Percentiles rank a stretch among this genome's conserved stretches.
These are phyloP conservation scores for Pseudogymnoascus destructans DNA, from an alignment of 2,329 filamentous ascomycete genomes.

Conservation along the genomic window DNA sequence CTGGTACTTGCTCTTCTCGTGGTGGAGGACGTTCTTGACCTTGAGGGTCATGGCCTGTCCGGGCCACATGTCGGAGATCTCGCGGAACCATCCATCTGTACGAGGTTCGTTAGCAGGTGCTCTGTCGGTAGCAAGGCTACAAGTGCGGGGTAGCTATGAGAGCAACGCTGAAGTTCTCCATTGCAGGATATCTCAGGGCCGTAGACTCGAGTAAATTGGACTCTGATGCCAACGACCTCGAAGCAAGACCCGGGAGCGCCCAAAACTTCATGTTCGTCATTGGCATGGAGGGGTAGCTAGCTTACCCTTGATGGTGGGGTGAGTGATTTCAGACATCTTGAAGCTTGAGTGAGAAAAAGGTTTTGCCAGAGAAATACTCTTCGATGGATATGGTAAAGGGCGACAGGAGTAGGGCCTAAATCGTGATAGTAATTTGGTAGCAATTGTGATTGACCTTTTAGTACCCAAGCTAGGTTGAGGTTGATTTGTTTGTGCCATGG, in stretches of 20 bases:
- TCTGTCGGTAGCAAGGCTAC: constrained; percentile 2
- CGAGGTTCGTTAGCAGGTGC: constrained; percentile 13
- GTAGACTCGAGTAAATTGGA: neutral
- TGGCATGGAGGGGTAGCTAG: constrained; percentile 21
- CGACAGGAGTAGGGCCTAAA: neutral
- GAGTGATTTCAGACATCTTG: constrained; percentile 41
- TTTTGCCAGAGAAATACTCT: neutral
- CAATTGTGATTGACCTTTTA: constrained; percentile 4
- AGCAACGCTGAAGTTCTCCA: neutral
- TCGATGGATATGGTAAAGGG: neutral
- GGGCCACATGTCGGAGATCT: constrained; percentile 98
- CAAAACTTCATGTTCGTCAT: neutral
- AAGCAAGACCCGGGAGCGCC: neutral
- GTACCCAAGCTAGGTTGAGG: constrained; percentile 3
- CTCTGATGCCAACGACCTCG: neutral
- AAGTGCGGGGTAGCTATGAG: constrained; percentile 8
- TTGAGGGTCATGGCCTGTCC: constrained; percentile 96
- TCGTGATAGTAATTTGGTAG: neutral
- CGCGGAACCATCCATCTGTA: constrained; percentile 98
- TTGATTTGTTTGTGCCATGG: neutral
- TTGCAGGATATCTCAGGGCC: neutral
- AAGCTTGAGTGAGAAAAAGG: constrained; percentile 9
- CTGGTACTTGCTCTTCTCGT: constrained; percentile 99
- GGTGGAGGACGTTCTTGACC: constrained; percentile 95
- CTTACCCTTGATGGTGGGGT: constrained; percentile 46